Evolutionary conservation across 73 alveolate genomes (phyloP).

Genomic region (Symbiodinium pilosum): DNA sequence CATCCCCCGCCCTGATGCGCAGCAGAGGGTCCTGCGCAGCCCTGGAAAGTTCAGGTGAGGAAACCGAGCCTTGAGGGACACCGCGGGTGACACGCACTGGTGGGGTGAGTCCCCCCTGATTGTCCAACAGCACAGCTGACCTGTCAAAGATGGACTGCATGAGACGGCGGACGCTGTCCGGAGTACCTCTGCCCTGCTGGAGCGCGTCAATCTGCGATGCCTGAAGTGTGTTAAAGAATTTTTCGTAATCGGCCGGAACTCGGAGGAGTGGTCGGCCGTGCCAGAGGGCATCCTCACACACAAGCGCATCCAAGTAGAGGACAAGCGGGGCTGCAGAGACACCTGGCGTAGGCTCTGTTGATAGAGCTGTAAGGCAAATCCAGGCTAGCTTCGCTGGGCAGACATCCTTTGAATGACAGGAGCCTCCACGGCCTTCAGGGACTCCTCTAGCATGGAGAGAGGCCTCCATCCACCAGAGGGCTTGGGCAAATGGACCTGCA

Average conservation of each 20-base stretch:
- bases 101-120: not conserved
- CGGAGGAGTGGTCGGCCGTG: not conserved
- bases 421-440: not conserved
- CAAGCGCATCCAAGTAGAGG: not conserved
- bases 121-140: not conserved
- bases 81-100: not conserved
- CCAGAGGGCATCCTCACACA: not conserved
- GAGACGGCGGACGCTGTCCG: not conserved
- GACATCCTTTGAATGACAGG: not conserved
- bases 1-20: not conserved
- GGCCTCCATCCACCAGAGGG: not conserved
- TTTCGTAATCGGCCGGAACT: not conserved
- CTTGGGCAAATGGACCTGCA: not conserved
- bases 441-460: not conserved
- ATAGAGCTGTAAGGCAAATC: not conserved
- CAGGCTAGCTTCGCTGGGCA: not conserved
- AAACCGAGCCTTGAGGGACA: not conserved
- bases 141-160: not conserved
- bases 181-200: not conserved
- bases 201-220: not conserved
- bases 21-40: not conserved
- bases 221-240: not conserved
- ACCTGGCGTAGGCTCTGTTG: not conserved
- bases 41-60: not conserved
- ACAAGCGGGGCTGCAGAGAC: not conserved